Evolutionary conservation across 352 stramenopile genomes (phyloP).

Genomic region (Elongisporangium undulatum): DNA sequence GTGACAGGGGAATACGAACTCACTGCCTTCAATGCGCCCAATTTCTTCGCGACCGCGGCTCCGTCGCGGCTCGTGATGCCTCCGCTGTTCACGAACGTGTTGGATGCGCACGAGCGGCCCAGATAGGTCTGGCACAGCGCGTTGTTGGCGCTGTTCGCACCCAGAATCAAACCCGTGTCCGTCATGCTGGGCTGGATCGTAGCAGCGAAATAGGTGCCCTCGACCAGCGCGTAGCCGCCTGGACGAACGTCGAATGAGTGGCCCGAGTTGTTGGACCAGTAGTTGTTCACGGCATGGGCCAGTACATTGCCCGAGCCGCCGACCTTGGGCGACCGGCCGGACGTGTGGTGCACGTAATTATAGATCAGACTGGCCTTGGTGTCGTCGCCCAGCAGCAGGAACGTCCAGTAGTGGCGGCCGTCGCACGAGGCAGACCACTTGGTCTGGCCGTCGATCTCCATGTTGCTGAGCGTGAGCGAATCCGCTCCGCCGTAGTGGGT

Average conservation of each 20-base stretch:
- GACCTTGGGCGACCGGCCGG: slow-evolving; percentile 25
- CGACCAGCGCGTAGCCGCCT: neutral
- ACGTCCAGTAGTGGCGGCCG: slow-evolving; percentile 39
- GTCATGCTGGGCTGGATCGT: slow-evolving; percentile 4
- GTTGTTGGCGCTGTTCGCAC: neutral
- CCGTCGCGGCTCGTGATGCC: slow-evolving; percentile 5
- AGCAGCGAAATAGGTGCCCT: neutral
- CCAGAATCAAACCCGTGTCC: neutral
- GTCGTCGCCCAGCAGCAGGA: slow-evolving; percentile 15
- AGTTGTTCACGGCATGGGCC: slow-evolving; percentile 34
- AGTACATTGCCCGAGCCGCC: slow-evolving; percentile 15
- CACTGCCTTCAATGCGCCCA: neutral
- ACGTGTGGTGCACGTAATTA: slow-evolving; percentile 35
- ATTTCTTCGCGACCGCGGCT: neutral
- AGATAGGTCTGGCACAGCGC: slow-evolving; percentile 12
- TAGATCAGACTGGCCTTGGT: slow-evolving; percentile 22
- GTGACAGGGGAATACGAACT: neutral
- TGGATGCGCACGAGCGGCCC: slow-evolving; percentile 14
- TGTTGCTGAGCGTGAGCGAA: slow-evolving; percentile 45
- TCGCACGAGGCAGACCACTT: slow-evolving; percentile 35
- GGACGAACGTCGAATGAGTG: slow-evolving; percentile 19
- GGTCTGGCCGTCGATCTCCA: slow-evolving; percentile 37
- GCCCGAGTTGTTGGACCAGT: slow-evolving; percentile 34
- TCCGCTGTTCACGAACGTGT: slow-evolving; percentile 9
- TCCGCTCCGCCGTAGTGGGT: slow-evolving; percentile 24